These are phyloP conservation scores for Chenopodium formosanum DNA, from an alignment of 148 eudicot species.

Conservation along the genomic window DNA sequence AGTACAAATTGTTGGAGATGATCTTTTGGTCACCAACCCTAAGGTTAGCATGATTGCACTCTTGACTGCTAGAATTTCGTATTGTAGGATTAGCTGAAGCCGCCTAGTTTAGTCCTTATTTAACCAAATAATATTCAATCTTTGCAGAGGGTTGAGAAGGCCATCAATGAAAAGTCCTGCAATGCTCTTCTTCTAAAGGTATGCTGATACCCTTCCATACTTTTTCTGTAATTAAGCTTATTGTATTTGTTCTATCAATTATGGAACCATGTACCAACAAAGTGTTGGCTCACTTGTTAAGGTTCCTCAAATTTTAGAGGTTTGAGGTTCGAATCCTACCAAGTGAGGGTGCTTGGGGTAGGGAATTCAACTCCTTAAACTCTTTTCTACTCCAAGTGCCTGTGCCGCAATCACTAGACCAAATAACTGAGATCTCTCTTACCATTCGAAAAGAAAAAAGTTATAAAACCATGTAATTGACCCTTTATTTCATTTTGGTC, in stretches of 20 bases:
- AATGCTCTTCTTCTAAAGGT: conserved; percentile 99
- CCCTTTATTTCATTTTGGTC: not conserved
- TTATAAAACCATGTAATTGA: not conserved
- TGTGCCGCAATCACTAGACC: too few relatives aligned
- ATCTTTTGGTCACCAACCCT: conserved; percentile 96
- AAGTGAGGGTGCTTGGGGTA: too few relatives aligned
- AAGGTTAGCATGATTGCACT: conserved; percentile 48
- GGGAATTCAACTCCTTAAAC: too few relatives aligned
- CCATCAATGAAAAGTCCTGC: conserved; percentile 75
- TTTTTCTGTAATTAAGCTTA: not conserved
- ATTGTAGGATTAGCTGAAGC: not conserved
- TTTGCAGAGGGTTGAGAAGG: conserved; percentile 88
- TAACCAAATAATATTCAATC: not conserved
- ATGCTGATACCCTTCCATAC: not conserved
- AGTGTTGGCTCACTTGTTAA: too few relatives aligned
- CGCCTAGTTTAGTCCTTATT: not conserved
- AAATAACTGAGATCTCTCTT: too few relatives aligned
- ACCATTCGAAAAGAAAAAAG: too few relatives aligned
- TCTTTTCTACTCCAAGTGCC: too few relatives aligned
- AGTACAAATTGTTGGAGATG: conserved; percentile 97
- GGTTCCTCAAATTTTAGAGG: too few relatives aligned
- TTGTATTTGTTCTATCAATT: too few relatives aligned
- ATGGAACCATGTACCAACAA: too few relatives aligned
- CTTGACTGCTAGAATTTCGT: not conserved
- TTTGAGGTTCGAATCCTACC: too few relatives aligned